Evolutionary conservation across 805 yeast genomes (phyloP).

Genomic region (Candida maesae): DNA sequence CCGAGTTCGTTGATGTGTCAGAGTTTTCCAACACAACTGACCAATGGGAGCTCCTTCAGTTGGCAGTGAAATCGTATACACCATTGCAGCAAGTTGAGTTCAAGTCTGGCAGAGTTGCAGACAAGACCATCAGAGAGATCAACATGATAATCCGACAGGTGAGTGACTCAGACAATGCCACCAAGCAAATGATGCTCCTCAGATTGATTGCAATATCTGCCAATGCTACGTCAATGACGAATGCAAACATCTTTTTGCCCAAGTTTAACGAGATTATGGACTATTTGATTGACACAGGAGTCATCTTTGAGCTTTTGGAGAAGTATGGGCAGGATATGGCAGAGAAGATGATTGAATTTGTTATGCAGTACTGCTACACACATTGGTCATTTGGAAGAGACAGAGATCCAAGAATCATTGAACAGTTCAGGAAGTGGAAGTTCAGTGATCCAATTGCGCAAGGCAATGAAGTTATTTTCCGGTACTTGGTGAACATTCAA

Average conservation of each 20-base stretch:
- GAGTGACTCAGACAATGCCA: constrained; percentile 3
- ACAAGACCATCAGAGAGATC: constrained; percentile 24
- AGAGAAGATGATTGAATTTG: constrained; percentile 36
- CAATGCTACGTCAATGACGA: constrained; percentile 28
- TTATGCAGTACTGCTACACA: constrained; percentile 42
- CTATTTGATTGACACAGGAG: constrained; percentile 37
- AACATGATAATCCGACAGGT: constrained; percentile 2
- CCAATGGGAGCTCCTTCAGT: background rate
- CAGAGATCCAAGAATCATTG: constrained; percentile 19
- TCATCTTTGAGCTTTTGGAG: constrained; percentile 30
- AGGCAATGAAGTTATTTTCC: constrained; percentile 29
- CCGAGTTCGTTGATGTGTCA: background rate
- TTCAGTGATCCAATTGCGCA: constrained; percentile 31
- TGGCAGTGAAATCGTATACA: constrained; percentile 11
- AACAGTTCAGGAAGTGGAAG: constrained; percentile 33
- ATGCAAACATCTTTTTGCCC: constrained; percentile 36
- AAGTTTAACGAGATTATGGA: constrained; percentile 39
- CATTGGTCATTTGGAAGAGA: constrained; percentile 37
- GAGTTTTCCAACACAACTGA: background rate
- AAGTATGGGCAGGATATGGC: constrained; percentile 23
- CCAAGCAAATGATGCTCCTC: constrained; percentile 29
- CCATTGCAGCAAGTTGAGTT: constrained; percentile 16
- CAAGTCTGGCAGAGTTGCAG: constrained; percentile 27
- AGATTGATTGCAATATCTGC: constrained; percentile 34
- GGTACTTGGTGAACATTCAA: constrained; percentile 34